A percentile compares a stretch with the other conserved stretches of the same genome.
These are phyloP conservation scores for Vitis hybrid DNA, from an alignment of 177 flowering plant genomes.

Conservation along the genomic window DNA sequence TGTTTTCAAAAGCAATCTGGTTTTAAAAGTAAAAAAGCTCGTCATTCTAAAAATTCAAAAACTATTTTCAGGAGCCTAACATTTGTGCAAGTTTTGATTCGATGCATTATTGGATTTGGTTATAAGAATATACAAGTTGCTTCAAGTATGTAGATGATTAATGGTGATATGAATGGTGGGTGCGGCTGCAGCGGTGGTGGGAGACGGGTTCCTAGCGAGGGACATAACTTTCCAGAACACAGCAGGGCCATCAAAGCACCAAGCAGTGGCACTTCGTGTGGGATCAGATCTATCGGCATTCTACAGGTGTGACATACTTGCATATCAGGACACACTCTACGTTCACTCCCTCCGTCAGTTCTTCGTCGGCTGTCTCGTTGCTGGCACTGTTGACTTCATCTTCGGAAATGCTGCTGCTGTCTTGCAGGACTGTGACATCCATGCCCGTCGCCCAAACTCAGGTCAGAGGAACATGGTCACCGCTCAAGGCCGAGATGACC, in stretches of 20 bases:
- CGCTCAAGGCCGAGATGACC: conserved; percentile 72
- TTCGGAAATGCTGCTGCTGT: conserved; percentile 70
- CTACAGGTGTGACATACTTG: conserved; percentile 60
- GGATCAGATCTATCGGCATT: conserved; percentile 63
- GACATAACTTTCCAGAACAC: conserved; percentile 79
- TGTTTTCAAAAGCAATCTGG: too few relatives aligned
- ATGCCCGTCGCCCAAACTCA: conserved; percentile 53
- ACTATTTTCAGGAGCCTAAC: too few relatives aligned
- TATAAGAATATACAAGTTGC: too few relatives aligned
- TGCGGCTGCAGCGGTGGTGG: conserved; percentile 53
- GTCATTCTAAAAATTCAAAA: too few relatives aligned
- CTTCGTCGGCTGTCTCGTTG: conserved; percentile 44
- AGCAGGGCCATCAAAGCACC: conserved; percentile 70
- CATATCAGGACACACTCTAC: conserved; percentile 78
- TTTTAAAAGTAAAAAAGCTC: too few relatives aligned
- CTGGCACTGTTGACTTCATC: conserved; percentile 81
- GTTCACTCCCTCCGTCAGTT: conserved; percentile 70
- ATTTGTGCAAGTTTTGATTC: too few relatives aligned
- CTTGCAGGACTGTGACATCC: conserved; percentile 63
- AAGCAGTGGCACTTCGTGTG: conserved; percentile 76
- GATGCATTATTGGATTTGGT: too few relatives aligned
- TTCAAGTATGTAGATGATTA: too few relatives aligned
- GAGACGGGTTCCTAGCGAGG: conserved; percentile 57
- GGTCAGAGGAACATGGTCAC: conserved; percentile 71
- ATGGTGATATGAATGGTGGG: too few relatives aligned